Evolutionary conservation across 2,329 filamentous ascomycete species (phyloP), one percentile per base, ranked within the genome.

Genomic region (Monilinia aucupariae): DNA sequence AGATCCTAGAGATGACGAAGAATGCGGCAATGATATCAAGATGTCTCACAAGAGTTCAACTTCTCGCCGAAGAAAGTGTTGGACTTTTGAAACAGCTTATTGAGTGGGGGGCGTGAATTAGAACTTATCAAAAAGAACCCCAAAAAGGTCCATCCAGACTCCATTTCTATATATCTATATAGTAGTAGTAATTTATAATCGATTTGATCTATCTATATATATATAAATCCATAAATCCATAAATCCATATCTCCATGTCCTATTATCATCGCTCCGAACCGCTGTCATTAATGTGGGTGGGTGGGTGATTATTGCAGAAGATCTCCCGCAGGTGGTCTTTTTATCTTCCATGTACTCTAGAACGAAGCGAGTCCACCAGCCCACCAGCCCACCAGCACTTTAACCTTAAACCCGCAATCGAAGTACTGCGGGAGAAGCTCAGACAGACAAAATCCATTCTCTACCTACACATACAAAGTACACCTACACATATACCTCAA

Each of bases 301-400:
- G n/a, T n/a, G n/a, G n/a, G n/a, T n/a, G n/a, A n/a, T n/a, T n/a
- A 50, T 20, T 63, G 62, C 62, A 61, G 49, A 61, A 59, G 50
- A 63, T 61, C 62, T 60, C 50, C 55, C 56, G 54, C 56, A 34
- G 54, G 41, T 56, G 41, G 27, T 13, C 41, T 22, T 34, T 27
- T 10, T n/a, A 27, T 34, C 53, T 39, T 20, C n/a, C 45, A 2
- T n/a, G n/a, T n/a, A 32, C 17, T 22, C 39, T 32, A 39, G 34
- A 54, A 43, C 20, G 34, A 54, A 43, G 13, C n/a, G n/a, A n/a
- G n/a, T n/a, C n/a, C n/a, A n/a, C n/a, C n/a, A n/a, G n/a, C n/a
- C n/a, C n/a, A n/a, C 20, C 20, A 51, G 25, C n/a, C n/a, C n/a
- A n/a, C n/a, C n/a, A n/a, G n/a, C n/a, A n/a, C n/a, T n/a, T n/a